Evolutionary conservation across 768 basidiomycete species (phyloP), one percentile per base, ranked within the genome.

Genomic region (Artomyces pyxidatus): DNA sequence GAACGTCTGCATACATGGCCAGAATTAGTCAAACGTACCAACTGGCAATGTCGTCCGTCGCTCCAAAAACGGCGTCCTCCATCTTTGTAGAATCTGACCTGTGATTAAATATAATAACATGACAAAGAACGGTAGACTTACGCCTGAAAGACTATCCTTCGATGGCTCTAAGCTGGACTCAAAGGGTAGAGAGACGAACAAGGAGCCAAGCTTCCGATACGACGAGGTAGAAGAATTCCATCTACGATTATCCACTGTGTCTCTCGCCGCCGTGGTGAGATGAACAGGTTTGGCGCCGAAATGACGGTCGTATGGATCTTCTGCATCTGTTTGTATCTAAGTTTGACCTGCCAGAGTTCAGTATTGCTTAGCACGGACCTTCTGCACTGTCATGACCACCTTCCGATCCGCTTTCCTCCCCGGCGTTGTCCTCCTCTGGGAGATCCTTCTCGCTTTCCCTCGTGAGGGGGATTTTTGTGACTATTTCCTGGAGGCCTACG

Each of bases 301-400:
- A 59, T 93, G 90, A 9, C 63, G 66, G 57, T 90, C 86, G 59
- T 90, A 88, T 43, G 70, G 63, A 57, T 83, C 74, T 46, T 56
- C 52, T 37, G 44, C 56, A 55, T 56, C 54, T 38, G 49, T 52
- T 11, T 37, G 28, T 21, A 23, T 30, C 40, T 45, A 35, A 37
- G 14, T 23, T 27, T n/a, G n/a, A n/a, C n/a, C n/a, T n/a, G n/a
- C n/a, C n/a, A n/a, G n/a, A n/a, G n/a, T n/a, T n/a, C n/a, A n/a
- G n/a, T n/a, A n/a, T n/a, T n/a, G n/a, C n/a, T n/a, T n/a, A n/a
- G n/a, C n/a, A n/a, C n/a, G n/a, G n/a, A n/a, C n/a, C n/a, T n/a
- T n/a, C n/a, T n/a, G n/a, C n/a, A n/a, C n/a, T n/a, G n/a, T n/a
- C n/a, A n/a, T n/a, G n/a, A n/a, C n/a, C n/a, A n/a, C n/a, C n/a